Evolutionary conservation across 2,329 filamentous ascomycete species (phyloP).

Genomic region (Apiospora hydei): DNA sequence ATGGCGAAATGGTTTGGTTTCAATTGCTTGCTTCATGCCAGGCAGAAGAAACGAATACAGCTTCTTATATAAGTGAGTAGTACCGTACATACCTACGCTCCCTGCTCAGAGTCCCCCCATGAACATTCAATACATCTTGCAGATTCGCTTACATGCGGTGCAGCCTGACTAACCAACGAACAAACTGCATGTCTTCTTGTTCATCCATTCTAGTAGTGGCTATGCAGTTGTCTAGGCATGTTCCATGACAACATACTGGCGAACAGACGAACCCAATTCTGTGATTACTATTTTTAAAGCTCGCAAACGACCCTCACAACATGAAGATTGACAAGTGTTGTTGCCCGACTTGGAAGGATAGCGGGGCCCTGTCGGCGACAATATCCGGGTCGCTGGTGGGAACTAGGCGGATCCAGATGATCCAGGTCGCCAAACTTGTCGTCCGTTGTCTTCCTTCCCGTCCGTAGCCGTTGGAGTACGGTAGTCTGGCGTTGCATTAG

Average conservation of each 20-base stretch:
- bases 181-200: background rate
- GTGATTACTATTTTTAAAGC: background rate
- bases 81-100: background rate
- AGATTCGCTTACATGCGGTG: background rate
- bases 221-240: background rate
- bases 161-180: background rate
- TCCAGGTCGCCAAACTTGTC: background rate
- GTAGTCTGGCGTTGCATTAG: too few species aligned
- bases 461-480: background rate
- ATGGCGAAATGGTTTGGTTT: background rate
- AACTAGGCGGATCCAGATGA: background rate
- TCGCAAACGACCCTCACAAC: background rate
- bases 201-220: background rate
- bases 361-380: background rate
- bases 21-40: background rate
- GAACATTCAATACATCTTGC: background rate
- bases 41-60: background rate
- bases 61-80: background rate
- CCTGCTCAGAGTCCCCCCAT: background rate
- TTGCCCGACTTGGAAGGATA: background rate
- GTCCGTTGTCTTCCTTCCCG: background rate
- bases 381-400: background rate
- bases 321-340: background rate
- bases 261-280: background rate
- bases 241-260: background rate